Conservation (phyloP, 306 rosid species). For the Malus sieversii region DNA sequence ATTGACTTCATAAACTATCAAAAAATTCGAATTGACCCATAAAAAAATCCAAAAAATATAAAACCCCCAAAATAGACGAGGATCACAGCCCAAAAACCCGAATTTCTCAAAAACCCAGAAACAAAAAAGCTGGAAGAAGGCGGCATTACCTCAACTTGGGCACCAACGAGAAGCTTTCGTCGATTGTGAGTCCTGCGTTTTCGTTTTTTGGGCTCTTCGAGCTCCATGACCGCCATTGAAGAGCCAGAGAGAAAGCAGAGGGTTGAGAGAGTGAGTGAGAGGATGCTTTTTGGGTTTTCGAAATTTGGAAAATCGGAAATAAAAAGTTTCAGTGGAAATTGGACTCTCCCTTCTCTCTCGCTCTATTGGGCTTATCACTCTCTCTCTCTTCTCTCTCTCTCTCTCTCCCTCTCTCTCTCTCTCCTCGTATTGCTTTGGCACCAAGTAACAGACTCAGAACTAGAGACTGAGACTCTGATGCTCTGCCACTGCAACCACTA, state of each 20-base stretch:
- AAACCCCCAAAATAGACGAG: neutral
- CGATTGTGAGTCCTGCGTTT: neutral
- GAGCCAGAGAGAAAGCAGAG: neutral
- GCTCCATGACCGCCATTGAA: conserved; percentile 29
- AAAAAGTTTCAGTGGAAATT: neutral
- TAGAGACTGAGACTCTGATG: neutral
- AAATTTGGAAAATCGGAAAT: neutral
- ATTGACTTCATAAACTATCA: neutral
- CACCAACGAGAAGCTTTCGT: conserved; percentile 20
- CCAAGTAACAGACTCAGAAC: neutral
- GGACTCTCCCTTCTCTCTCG: neutral
- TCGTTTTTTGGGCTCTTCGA: conserved; percentile 7
- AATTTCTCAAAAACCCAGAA: neutral
- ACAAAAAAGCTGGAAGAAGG: neutral
- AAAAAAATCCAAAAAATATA: neutral
- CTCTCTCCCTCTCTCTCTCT: neutral
- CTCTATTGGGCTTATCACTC: neutral
- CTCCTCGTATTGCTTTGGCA: neutral
- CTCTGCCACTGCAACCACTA: neutral
- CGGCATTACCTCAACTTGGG: conserved; percentile 38
- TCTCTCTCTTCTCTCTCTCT: neutral
- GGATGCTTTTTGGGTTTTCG: neutral
- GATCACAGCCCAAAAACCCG: neutral
- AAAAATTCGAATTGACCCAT: no score
- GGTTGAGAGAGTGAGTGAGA: no score